Percentiles rank a stretch among this genome's conserved stretches.
Evolutionary conservation across 208 protist genomes (phyloP).

Genomic region (Strigomonas culicis): DNA sequence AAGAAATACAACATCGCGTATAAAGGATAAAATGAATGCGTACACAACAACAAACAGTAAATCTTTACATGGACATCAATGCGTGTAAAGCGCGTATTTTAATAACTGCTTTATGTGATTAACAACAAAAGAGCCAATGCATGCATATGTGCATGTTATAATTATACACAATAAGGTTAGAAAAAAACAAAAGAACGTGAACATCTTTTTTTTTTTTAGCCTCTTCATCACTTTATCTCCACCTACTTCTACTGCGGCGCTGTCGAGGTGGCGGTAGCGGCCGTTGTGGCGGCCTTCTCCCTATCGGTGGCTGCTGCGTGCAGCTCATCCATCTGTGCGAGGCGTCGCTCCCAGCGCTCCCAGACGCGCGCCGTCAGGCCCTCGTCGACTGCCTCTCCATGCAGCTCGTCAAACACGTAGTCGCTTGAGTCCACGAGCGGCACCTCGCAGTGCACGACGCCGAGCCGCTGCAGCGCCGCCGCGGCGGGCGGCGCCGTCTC

Average conservation of each 20-base stretch:
- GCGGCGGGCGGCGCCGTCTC: conserved; percentile 10
- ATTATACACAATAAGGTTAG: not conserved
- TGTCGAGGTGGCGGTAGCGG: not conserved
- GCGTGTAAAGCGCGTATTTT: too few relatives aligned
- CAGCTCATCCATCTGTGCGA: conserved; percentile 1
- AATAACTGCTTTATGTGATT: too few relatives aligned
- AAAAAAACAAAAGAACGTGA: conserved; percentile 2
- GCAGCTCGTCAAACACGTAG: conserved; percentile 52
- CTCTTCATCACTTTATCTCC: not conserved
- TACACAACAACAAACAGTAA: too few relatives aligned
- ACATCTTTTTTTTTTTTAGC: not conserved
- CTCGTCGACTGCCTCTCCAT: conserved; percentile 37
- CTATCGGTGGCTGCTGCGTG: not conserved
- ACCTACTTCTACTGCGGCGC: not conserved
- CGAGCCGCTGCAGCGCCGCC: conserved; percentile 27
- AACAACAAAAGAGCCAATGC: too few relatives aligned
- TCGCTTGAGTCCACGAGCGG: conserved; percentile 44
- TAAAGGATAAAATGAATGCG: not conserved
- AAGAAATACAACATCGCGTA: not conserved
- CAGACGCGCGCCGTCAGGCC: conserved; percentile 40
- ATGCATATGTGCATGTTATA: not conserved
- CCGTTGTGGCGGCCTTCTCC: not conserved
- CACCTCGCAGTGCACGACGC: conserved; percentile 66
- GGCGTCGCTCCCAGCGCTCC: conserved; percentile 48
- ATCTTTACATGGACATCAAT: not conserved